Evolutionary conservation across 1,284 basidiomycete species (phyloP), one percentile per base, ranked within the genome.

Genomic region (Tilletia indica): DNA sequence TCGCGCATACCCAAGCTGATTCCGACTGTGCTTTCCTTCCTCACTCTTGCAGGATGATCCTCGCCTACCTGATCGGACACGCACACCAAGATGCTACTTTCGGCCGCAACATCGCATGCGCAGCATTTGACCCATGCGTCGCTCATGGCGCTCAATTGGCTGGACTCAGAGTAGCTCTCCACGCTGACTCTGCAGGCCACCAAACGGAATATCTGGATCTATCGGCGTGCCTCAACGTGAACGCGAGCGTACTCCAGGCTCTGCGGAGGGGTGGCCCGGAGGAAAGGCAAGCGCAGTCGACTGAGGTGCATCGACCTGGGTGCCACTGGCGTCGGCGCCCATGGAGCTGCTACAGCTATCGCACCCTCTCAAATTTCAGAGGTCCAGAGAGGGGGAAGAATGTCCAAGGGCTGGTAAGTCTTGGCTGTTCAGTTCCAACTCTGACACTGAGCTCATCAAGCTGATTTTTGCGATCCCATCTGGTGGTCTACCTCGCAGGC

Each of bases 1-100:
- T n/a, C n/a, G n/a, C n/a, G n/a, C n/a, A n/a, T n/a, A n/a, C n/a
- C n/a, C n/a, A n/a, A n/a, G n/a, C 49, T 54, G 16, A 54, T 25
- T 9, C 4, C 16, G 4, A 38, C 11, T 21, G 4, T 39, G 42
- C 61, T n/a, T 4, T 31, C 25, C 85, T 34, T 58, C 8, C n/a
- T n/a, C n/a, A 95, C n/a, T n/a, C n/a, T n/a, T n/a, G n/a, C 19
- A 88, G 93, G 81, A 90, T 95, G 25, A 95, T 97, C 74, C 87
- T 98, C 68, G 91, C 90, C 8, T 97, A 94, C 83, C 88, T 98
- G 38, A 90, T 98, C 93, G 95, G 0, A 87, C 97, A 21, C 91
- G 92, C 16, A 89, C 98, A 31, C 87, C 97, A 36, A 90, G 90
- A 72, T 96, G 95, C 1, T 89, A 91, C 71, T 64, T 8, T 39